Evolutionary conservation across 148 eudicot species (phyloP), one percentile per base, ranked within the genome.

Genomic region (Heliosperma pusillum): DNA sequence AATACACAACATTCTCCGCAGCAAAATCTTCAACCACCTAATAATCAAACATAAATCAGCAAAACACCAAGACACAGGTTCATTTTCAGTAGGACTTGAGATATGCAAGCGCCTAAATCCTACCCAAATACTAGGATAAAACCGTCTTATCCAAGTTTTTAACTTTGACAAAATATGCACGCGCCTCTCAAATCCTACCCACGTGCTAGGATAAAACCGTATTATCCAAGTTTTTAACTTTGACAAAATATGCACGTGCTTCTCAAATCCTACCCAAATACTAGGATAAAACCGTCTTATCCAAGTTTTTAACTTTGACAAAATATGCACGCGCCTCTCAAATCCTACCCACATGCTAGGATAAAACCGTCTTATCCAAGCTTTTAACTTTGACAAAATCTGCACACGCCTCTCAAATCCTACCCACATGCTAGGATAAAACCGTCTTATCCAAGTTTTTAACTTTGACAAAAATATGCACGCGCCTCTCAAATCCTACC

Each of bases 11-110:
- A 82, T 95, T 95, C 70, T 95, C 98, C 26, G 93, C 87, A 71
- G 97, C 97, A 76, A 95, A 95, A 84, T 95, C 98, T 75, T 95
- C 98, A 66, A 92, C 85, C 75, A 92, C 96, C 98, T 95, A 83
- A 36, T 22, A 21, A 76, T 8, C 24, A 61, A 50, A 33, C 2
- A 27, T 10, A 64, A 7, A 40, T 22, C 16, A 79, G 69, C 25
- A 69, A 50, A 45, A 40, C 55, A 71, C 5, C 50, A 75, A 24
- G 27, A 7, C 21, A 40, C 45, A 0, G 4, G 44, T 19, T 12
- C 4, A 26, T 22, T 7, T 47, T 7, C 19, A 26, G 50, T 42
- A 42, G 57, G 57, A 68, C 55, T 44, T 15, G 22, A 33, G 40
- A 33, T n/a, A n/a, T 20, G 63, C 27, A 29, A 19, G 24, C 69